phyloP scores from a whole-genome alignment of 2,329 filamentous ascomycete species.

The Alternaria gansuensis region DNA sequence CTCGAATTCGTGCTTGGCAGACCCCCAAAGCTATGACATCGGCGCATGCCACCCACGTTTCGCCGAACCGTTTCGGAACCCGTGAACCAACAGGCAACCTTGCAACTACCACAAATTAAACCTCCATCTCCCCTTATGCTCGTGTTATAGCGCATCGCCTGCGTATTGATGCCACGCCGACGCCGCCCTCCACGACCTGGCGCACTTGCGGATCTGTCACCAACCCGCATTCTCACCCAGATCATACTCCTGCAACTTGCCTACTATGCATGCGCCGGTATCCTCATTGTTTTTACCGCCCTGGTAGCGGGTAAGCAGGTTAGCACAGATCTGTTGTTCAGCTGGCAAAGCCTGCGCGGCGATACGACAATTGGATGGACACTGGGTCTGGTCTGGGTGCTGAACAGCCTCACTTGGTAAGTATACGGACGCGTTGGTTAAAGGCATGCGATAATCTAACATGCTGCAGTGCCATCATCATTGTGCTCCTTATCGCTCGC shows the following conservation, averaged over 20 bases:
- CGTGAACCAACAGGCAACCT: slow-evolving; percentile 32
- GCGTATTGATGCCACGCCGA: slow-evolving; percentile 61
- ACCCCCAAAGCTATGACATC: slow-evolving; percentile 29
- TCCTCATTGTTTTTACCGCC: slow-evolving; percentile 73
- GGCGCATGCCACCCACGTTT: slow-evolving; percentile 26
- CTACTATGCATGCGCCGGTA: slow-evolving; percentile 69
- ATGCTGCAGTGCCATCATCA: slow-evolving; percentile 74
- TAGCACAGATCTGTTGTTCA: slow-evolving; percentile 66
- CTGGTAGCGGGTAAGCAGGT: slow-evolving; percentile 70
- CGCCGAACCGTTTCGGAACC: slow-evolving; percentile 24
- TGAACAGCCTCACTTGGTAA: slow-evolving; percentile 71
- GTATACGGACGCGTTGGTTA: slow-evolving; percentile 28
- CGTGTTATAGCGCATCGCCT: slow-evolving; percentile 28
- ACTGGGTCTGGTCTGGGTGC: slow-evolving; percentile 71
- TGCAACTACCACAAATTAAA: slow-evolving; percentile 14
- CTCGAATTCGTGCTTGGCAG: slow-evolving; percentile 34
- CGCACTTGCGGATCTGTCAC: slow-evolving; percentile 71
- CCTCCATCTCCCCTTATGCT: slow-evolving; percentile 28
- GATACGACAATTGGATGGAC: slow-evolving; percentile 77
- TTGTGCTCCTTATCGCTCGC: slow-evolving; percentile 83
- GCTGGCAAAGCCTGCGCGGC: slow-evolving; percentile 70
- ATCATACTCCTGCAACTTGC: slow-evolving; percentile 70
- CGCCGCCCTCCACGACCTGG: slow-evolving; percentile 71
- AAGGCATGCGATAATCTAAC: slow-evolving; percentile 24
- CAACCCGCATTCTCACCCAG: slow-evolving; percentile 72